These are phyloP conservation scores for Tetrastigma voinierianum DNA, from an alignment of 164 flowering plant genomes.

Conservation along the genomic window DNA sequence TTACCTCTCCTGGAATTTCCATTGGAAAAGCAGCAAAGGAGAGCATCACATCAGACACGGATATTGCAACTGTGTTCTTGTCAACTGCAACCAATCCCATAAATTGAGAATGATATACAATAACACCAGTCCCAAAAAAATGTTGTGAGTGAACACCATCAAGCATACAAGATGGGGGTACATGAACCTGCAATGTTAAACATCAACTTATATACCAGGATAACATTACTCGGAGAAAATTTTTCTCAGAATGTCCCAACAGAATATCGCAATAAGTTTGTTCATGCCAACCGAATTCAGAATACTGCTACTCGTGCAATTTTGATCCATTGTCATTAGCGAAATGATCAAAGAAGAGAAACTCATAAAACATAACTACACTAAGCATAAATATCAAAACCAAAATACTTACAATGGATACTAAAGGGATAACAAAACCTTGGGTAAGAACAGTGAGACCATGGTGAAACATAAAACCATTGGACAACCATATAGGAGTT, in stretches of 20 bases:
- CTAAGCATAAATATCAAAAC: no score
- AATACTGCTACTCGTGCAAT: no score
- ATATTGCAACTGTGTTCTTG: slow-evolving; percentile 88
- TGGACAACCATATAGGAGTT: no score
- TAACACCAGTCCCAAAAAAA: slow-evolving; percentile 92
- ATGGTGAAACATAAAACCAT: no score
- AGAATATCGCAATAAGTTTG: no score
- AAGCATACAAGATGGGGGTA: slow-evolving; percentile 92
- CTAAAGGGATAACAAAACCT: neutral
- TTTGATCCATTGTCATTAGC: no score
- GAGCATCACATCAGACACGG: slow-evolving; percentile 93
- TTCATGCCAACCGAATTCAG: no score
- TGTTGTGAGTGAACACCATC: slow-evolving; percentile 97
- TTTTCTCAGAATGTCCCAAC: no score
- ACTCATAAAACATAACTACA: no score
- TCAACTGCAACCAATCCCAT: slow-evolving; percentile 89
- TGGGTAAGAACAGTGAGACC: neutral
- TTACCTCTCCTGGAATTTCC: slow-evolving; percentile 99
- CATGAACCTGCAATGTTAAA: slow-evolving; percentile 73
- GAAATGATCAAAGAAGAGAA: no score
- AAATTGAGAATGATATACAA: slow-evolving; percentile 70
- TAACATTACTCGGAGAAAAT: neutral
- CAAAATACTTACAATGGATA: neutral
- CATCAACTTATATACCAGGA: slow-evolving; percentile 6
- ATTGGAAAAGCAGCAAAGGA: no score